Base-by-base conservation (phyloP, 495 filamentous ascomycete species). In the Xylona heveae region DNA sequence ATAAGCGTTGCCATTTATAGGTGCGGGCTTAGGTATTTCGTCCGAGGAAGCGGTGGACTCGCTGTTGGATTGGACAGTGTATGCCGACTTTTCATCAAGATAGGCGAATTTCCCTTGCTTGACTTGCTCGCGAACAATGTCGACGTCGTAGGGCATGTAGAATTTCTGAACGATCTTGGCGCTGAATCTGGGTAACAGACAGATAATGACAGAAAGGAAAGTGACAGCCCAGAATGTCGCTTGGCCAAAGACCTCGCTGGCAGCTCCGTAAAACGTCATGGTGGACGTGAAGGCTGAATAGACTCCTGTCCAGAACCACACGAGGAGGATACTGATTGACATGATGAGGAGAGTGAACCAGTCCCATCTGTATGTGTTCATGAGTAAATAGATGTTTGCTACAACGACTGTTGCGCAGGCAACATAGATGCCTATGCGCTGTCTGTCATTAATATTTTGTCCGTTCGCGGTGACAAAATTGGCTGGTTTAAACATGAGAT, bases 281-380 rank as follows among this genome's bases (percentile, higher is more conserved):
- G 79, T 67, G 14, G 56, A 60, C 4, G 61, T 60, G 41, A 72
- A 66, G 4, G 77, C 58, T 0, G 82, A 82, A 52, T 84, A 99
- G 26, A 93, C 66, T 24, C 80, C 84, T 15, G 90, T 94, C 90
- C 88, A 99, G 55, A 92, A 75, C 64, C 77, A 99, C 43, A 95
- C 72, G 44, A 94, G 61, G 17, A 94, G 48, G 38, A 74, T 74
- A 53, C 83, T 92, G 47, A 94, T 63, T 28, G 46, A 47, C 19
- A 83, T 73, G 42, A 92, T 72, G 45, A 93, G 58, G 8, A 78
- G 43, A 40, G 84, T 80, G 43, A 95, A 58, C 85, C 85, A 95
- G 50, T 99, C 90, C 90, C 90, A 95, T 36, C 83, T 64, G 50
- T 88, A 95, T 4, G 78, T 84, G 50, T 99, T 99, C 56, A 99